phyloP scores from a whole-genome alignment of 768 basidiomycete species.

The Boletellus ananas region DNA sequence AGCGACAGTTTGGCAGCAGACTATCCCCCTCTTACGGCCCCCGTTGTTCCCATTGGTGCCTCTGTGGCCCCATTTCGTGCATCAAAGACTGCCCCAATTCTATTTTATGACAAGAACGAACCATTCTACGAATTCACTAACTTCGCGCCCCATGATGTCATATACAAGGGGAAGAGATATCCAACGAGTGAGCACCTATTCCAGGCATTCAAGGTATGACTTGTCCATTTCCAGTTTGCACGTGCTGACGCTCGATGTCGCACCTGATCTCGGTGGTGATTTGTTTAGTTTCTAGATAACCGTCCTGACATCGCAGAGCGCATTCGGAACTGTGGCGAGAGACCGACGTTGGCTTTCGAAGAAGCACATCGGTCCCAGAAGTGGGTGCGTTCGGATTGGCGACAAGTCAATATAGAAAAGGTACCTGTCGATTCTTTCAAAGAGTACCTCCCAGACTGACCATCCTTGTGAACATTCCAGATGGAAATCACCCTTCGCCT shows the following conservation, averaged over 20 bases:
- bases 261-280: background rate
- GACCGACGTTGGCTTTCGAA: constrained; percentile 61
- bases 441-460: background rate
- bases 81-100: constrained; percentile 36
- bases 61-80: constrained; percentile 28
- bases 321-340: constrained; percentile 59
- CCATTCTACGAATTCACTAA: constrained; percentile 73
- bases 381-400: constrained; percentile 65
- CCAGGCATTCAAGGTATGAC: constrained; percentile 63
- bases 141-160: constrained; percentile 63
- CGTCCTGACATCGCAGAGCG: constrained; percentile 65
- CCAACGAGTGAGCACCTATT: constrained; percentile 78
- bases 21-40: constrained; percentile 33
- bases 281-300: constrained; percentile 52
- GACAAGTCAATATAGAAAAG: constrained; percentile 61
- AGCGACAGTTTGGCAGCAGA: constrained; percentile 14
- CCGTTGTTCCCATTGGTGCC: constrained; percentile 24
- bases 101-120: constrained; percentile 62
- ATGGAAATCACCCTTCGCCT: constrained; percentile 63
- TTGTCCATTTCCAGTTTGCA: background rate
- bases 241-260: background rate
- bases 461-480: constrained; percentile 30
- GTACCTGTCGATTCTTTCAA: constrained; percentile 29
- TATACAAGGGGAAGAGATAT: constrained; percentile 59
- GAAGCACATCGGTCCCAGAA: constrained; percentile 64